Evolutionary conservation across 2,329 filamentous ascomycete genomes (phyloP).

Genomic region (Acrocalymma vagum): DNA sequence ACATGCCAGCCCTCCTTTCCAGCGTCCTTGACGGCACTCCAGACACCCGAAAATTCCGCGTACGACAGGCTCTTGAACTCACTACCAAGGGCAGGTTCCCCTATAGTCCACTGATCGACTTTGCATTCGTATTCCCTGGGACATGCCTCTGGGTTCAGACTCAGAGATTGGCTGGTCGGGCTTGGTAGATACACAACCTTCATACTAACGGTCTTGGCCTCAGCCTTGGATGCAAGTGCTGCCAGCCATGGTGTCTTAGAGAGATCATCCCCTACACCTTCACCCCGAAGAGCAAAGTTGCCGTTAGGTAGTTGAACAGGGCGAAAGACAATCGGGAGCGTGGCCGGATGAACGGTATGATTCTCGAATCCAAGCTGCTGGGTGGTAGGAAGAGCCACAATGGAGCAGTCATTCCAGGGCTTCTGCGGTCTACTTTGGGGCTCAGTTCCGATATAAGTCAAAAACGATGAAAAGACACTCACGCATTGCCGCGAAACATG

Average conservation of each 20-base stretch:
- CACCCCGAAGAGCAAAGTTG: constrained; percentile 22
- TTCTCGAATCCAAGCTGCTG: constrained; percentile 31
- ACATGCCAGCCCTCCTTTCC: constrained; percentile 26
- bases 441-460: constrained; percentile 9
- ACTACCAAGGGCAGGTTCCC: neutral
- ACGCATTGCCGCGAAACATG: constrained; percentile 16
- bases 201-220: constrained; percentile 16
- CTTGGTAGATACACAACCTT: constrained; percentile 18
- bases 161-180: constrained; percentile 8
- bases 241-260: constrained; percentile 20
- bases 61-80: constrained; percentile 13
- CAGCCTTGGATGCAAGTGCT: constrained; percentile 17
- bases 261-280: constrained; percentile 14
- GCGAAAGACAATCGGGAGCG: constrained; percentile 18
- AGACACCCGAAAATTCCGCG: constrained; percentile 20
- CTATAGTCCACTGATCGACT: constrained; percentile 19
- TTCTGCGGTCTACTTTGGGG: too few relatives aligned
- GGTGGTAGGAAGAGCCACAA: constrained; percentile 22
- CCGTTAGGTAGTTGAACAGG: constrained; percentile 18
- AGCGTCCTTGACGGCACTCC: constrained; percentile 26
- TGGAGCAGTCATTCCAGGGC: constrained; percentile 26
- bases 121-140: constrained; percentile 19
- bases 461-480: neutral
- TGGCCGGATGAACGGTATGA: constrained; percentile 29
- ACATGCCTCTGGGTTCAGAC: constrained; percentile 15